Conservation (phyloP, 2,329 filamentous ascomycete species). For the Aspergillus neotritici region DNA sequence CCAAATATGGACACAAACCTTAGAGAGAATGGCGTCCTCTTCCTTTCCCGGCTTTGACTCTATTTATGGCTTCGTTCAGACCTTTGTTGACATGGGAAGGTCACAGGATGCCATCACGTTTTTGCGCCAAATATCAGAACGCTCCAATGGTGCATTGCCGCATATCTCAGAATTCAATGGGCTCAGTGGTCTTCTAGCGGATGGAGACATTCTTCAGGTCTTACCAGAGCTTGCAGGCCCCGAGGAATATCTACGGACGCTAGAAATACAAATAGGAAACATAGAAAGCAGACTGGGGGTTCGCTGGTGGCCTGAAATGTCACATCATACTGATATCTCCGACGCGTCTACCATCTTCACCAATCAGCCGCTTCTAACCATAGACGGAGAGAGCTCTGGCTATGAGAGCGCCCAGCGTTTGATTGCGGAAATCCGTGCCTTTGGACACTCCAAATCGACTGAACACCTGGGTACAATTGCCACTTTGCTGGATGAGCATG, state of each 20-base stretch:
- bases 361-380: constrained; percentile 18
- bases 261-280: constrained; percentile 20
- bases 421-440: constrained; percentile 21
- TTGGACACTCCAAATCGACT: constrained; percentile 28
- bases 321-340: constrained; percentile 15
- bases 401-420: constrained; percentile 22
- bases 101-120: constrained; percentile 19
- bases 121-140: constrained; percentile 21
- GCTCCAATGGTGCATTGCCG: constrained; percentile 18
- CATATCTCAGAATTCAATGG: constrained; percentile 17
- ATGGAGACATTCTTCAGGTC: constrained; percentile 14
- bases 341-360: constrained; percentile 13
- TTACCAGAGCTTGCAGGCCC: constrained; percentile 21
- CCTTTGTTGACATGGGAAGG: constrained; percentile 20
- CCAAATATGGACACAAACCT: constrained; percentile 19
- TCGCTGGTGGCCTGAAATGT: constrained; percentile 19
- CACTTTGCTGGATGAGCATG: constrained; percentile 31
- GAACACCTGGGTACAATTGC: constrained; percentile 23
- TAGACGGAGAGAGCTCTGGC: constrained; percentile 22
- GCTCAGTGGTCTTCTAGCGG: constrained; percentile 18
- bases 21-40: constrained; percentile 7
- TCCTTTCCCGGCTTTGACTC: constrained; percentile 7
- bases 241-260: constrained; percentile 18
- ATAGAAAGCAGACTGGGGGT: constrained; percentile 31
- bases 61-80: constrained; percentile 21